Evolutionary conservation across 164 flowering plant genomes (phyloP).

Genomic region (Sextonia rubra): DNA sequence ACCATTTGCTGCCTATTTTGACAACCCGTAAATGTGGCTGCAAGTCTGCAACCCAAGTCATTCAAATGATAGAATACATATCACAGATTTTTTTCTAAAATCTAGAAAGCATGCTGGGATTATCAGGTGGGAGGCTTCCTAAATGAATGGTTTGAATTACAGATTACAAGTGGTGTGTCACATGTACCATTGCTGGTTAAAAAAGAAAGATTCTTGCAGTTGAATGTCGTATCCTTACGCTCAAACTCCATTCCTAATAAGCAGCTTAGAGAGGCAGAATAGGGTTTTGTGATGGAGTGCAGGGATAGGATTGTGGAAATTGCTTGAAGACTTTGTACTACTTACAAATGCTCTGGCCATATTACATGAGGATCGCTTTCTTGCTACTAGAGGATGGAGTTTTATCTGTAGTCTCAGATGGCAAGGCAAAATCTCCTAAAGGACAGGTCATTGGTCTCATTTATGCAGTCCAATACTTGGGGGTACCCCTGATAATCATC

Average conservation of each 20-base stretch:
- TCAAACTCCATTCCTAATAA: background rate
- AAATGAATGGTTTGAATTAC: too few relatives aligned
- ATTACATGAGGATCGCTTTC: conserved; percentile 76
- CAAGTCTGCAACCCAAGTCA: too few relatives aligned
- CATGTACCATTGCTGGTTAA: too few relatives aligned
- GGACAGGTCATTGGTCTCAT: conserved; percentile 77
- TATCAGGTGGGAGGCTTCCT: too few relatives aligned
- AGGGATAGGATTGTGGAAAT: conserved; percentile 70
- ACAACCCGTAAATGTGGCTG: too few relatives aligned
- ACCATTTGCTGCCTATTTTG: too few relatives aligned
- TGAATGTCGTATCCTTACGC: too few relatives aligned
- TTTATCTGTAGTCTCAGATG: conserved; percentile 44
- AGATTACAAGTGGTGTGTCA: too few relatives aligned
- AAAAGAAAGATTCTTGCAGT: too few relatives aligned
- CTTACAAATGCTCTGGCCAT: conserved; percentile 73
- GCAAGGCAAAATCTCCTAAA: conserved; percentile 44
- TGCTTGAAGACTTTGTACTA: conserved; percentile 64
- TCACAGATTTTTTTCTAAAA: too few relatives aligned
- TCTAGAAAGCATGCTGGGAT: too few relatives aligned
- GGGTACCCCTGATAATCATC: conserved; percentile 54
- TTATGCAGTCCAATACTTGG: conserved; percentile 60
- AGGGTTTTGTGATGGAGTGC: background rate
- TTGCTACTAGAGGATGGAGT: conserved; percentile 73
- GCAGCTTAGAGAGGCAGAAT: background rate
- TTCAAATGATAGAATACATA: too few relatives aligned